phyloP scores from a whole-genome alignment of 2,329 filamentous ascomycete genomes.

The Sporothrix schenckii region DNA sequence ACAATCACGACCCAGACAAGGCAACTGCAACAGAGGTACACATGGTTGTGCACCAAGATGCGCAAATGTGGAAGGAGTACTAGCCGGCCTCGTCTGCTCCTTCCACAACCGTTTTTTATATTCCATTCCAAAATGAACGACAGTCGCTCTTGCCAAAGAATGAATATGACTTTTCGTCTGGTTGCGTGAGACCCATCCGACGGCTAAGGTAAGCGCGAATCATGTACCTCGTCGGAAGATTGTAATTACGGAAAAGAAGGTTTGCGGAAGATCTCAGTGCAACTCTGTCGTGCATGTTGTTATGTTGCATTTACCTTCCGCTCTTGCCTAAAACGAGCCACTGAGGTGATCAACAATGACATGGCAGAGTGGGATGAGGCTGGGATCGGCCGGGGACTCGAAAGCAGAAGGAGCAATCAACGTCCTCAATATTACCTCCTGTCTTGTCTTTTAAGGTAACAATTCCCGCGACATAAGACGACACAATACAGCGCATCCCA shows the following conservation, averaged over 20 bases:
- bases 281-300: constrained; percentile 29
- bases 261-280: constrained; percentile 16
- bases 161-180: background rate
- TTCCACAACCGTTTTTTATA: background rate
- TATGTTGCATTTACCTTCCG: constrained; percentile 15
- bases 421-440: background rate
- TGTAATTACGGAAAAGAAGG: constrained; percentile 2
- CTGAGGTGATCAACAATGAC: constrained; percentile 29
- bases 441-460: background rate
- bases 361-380: constrained; percentile 31
- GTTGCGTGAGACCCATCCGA: background rate
- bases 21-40: background rate
- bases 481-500: background rate
- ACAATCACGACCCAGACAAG: background rate
- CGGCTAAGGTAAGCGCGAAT: constrained; percentile 6
- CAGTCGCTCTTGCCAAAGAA: background rate
- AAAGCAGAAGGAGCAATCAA: background rate
- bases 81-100: background rate
- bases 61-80: background rate
- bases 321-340: background rate
- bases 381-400: constrained; percentile 32
- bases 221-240: constrained; percentile 13
- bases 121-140: background rate
- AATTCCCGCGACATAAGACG: background rate
- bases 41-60: too few species aligned